Evolutionary conservation across 257 asterid genomes (phyloP).

Genomic region (Anisodus tanguticus): DNA sequence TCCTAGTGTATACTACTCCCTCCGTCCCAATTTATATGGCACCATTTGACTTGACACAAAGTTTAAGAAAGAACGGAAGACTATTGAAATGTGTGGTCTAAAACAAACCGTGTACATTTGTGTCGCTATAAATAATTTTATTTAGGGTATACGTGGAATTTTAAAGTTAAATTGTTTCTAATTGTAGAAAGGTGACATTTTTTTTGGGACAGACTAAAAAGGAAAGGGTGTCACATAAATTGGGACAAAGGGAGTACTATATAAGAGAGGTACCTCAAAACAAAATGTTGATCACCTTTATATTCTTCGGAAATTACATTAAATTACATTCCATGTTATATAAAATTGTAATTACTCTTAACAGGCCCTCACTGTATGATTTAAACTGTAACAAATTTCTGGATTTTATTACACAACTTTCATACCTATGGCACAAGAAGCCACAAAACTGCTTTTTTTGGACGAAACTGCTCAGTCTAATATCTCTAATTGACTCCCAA

Average conservation of each 20-base stretch:
- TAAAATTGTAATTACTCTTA: not conserved
- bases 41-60: too few species aligned
- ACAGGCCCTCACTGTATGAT: not conserved
- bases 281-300: slow-evolving; percentile 3
- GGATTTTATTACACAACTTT: not conserved
- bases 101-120: too few species aligned
- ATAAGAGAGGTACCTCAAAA: not conserved
- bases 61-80: too few species aligned
- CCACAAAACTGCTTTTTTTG: not conserved
- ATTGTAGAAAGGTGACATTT: too few species aligned
- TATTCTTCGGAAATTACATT: not conserved
- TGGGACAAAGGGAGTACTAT: not conserved
- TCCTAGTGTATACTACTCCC: not conserved
- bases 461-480: not conserved
- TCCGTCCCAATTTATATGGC: too few species aligned
- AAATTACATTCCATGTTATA: not conserved
- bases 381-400: not conserved
- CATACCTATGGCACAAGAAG: slow-evolving; percentile 14
- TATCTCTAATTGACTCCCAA: not conserved
- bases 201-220: too few species aligned
- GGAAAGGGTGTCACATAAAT: too few species aligned
- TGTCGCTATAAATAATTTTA: too few species aligned
- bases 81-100: too few species aligned
- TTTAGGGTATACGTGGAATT: too few species aligned
- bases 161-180: too few species aligned